A percentile compares a stretch with the other conserved stretches of the same genome.
Conservation (phyloP, 306 rosid species). For the Begonia fuchsioides region DNA sequence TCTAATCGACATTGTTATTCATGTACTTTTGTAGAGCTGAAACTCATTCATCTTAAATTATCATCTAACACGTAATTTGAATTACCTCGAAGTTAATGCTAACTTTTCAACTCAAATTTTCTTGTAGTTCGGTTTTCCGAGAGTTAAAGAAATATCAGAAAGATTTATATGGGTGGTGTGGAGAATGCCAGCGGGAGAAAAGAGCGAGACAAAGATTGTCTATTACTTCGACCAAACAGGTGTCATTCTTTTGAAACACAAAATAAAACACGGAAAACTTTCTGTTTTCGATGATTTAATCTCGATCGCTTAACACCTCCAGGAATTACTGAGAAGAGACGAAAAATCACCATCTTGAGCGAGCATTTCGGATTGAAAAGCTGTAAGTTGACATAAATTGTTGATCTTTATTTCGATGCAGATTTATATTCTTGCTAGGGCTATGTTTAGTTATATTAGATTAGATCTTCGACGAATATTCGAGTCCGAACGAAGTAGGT, state of each 20-base stretch:
- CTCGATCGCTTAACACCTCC: constrained; percentile 10
- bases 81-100: not conserved
- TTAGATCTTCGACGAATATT: too few relatives aligned
- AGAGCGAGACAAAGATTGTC: constrained; percentile 44
- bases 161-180: constrained; percentile 75
- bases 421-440: constrained; percentile 1
- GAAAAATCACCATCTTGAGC: constrained; percentile 34
- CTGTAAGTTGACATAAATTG: constrained; percentile 24
- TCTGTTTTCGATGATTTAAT: constrained; percentile 3
- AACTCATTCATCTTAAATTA: too few relatives aligned
- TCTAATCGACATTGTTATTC: too few relatives aligned
- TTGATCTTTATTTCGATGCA: not conserved
- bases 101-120: constrained; percentile 10
- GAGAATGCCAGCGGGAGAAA: constrained; percentile 69
- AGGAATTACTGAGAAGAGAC: constrained; percentile 53
- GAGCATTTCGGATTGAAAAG: constrained; percentile 15
- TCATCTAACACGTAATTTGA: too few relatives aligned
- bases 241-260: constrained; percentile 5
- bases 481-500: too few relatives aligned
- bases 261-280: not conserved
- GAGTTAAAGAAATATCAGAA: constrained; percentile 65
- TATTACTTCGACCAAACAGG: constrained; percentile 56
- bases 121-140: constrained; percentile 57
- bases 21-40: too few relatives aligned
- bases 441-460: constrained; percentile 8